phyloP scores from a whole-genome alignment of 2,329 filamentous ascomycete species.

The Xylariaceae sp. region DNA sequence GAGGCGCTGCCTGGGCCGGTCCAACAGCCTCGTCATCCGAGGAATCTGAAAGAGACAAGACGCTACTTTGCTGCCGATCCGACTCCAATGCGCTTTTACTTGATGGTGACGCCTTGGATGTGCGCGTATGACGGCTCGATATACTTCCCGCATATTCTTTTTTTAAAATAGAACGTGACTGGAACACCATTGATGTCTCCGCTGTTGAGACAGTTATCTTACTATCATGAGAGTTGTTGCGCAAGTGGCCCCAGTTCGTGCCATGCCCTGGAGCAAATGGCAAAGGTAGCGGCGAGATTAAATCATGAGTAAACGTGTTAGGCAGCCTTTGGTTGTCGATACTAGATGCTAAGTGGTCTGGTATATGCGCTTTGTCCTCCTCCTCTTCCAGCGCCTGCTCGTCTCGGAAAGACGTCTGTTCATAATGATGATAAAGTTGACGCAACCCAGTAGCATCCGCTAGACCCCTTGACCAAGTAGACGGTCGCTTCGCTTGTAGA shows the following conservation, averaged over 20 bases:
- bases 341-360: conserved; percentile 19
- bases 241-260: conserved; percentile 31
- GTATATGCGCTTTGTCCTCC: conserved; percentile 18
- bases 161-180: conserved; percentile 38
- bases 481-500: conserved; percentile 2
- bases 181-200: conserved; percentile 34
- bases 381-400: conserved; percentile 31
- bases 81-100: conserved; percentile 54
- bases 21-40: conserved; percentile 51
- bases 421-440: conserved; percentile 63
- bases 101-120: conserved; percentile 59
- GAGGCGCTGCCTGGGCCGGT: conserved; percentile 41
- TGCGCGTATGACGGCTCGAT: conserved; percentile 61
- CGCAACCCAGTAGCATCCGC: conserved; percentile 50
- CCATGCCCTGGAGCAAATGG: conserved; percentile 26
- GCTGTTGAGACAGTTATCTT: conserved; percentile 37
- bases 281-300: conserved; percentile 33
- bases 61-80: conserved; percentile 60
- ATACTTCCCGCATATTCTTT: conserved; percentile 57
- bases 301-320: conserved; percentile 30
- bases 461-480: conserved; percentile 37
- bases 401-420: conserved; percentile 59
- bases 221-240: conserved; percentile 37
- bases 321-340: conserved; percentile 24
- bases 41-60: conserved; percentile 61